Base-by-base conservation (phyloP, 192 early-diverging fungal species). In the Mortierella claussenii region DNA sequence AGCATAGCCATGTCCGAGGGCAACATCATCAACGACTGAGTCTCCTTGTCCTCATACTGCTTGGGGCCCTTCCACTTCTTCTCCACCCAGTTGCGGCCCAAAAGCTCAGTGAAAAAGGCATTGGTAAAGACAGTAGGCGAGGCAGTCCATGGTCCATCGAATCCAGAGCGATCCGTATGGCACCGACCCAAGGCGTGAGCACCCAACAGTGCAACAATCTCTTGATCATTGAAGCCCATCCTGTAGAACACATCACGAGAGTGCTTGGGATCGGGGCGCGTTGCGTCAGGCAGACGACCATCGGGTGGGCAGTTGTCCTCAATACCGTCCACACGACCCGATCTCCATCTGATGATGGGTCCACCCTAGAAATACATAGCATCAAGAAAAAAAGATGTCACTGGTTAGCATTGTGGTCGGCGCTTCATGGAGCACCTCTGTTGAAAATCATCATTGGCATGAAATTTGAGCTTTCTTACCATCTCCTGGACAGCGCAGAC, bases 111-210 rank as follows among this genome's bases (percentile, higher is more conserved):
- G 83, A 78, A 98, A 83, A 88, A 97, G 46, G 89, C 88, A 85
- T 98, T 98, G 65, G 93, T 92, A 81, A 98, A 95, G 42, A 86
- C 79, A 4, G 91, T 97, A 13, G 96, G 95, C 15, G 92, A 88
- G 67, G 89, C 84, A 52, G 91, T 94, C 97, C 97, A 98, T 15
- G 95, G 93, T 7, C 93, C 94, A 21, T 93, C 89, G 59, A 85
- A 95, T 11, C 95, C 95, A 58, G 84, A 87, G 48, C 91, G 89
- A 45, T 82, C 83, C 48, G 83, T 61, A 66, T 94, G 93, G 82
- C 93, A 94, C 61, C 93, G 87, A 17, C 91, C 91, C 20, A 93
- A 69, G 11, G 88, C 88, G 79, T 94, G 91, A 18, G 91, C 93
- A 18, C 93, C 94, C 6, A 86, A 58, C 52, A 95, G 81, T 3